Base-by-base conservation (phyloP, 345 rosid species). In the Eucalyptus curtisii region DNA sequence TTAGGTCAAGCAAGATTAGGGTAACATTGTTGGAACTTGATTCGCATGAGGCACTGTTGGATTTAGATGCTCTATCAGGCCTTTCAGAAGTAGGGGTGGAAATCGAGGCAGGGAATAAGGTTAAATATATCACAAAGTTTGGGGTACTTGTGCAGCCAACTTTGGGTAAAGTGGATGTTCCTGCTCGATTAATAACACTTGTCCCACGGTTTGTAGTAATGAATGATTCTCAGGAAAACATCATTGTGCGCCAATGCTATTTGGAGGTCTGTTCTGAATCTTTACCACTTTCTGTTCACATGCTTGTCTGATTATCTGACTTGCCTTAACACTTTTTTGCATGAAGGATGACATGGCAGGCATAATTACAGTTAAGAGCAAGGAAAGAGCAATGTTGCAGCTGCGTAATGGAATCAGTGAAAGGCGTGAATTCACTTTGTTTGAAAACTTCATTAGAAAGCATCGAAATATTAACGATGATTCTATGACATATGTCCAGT, bases 61-160 rank as follows among this genome's bases (percentile, higher is more conserved):
- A 97, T 93, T 91, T 97, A 89, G 98, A 95, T 93, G 92, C 96
- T 89, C 91, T 97, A 89, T 97, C 99, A 88, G 99, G 98, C 90
- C 94, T 93, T 86, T 93, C 99, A 86, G 99, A 97, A 91, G 87
- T 95, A 91, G 93, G 94, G 92, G 91, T 96, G 91, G 96, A 94
- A 91, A 91, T 90, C 87, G 92, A 91, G 87, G 92, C 94, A 90
- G 94, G 92, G 89, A 91, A 93, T 86, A 94, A 95, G 89, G 76
- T 89, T 86, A 94, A 90, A 90, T 93, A 89, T 93, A 91, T 95
- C 89, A 90, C 92, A 76, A 96, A 94, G 93, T 96, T 96, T 88
- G 99, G 99, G 88, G 90, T 97, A 91, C 93, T 94, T 90, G 91
- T 95, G 85, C 94, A 93, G 90, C 94, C 95, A 19, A 93, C 95